Base-by-base conservation (phyloP, 1,139 yeast species). In the Barnettozyma hawaiiensis region DNA sequence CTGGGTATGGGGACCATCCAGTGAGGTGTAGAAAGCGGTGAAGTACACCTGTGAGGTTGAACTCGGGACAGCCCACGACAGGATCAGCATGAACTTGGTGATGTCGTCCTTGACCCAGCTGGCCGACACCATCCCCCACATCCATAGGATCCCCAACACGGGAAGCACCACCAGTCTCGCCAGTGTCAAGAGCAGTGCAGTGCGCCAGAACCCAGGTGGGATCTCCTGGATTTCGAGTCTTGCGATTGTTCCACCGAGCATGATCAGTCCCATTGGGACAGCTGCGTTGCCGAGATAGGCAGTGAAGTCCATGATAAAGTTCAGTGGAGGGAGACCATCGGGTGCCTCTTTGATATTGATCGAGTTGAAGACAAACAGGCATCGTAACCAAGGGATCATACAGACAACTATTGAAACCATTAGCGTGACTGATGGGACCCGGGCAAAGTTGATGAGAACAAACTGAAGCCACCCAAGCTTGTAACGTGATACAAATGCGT, bases 181-280 rank as follows among this genome's bases (percentile, higher is more conserved):
- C 2, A 71, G 10, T 0, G 72, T 69, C 48, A 80, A 55, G 5
- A 67, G 49, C 1, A 70, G 51, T 1, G 81, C 70, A 3, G 78
- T 64, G 56, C 77, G 76, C 86, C 95, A 83, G 33, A 47, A 47
- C 3, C 46, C 43, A 35, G 43, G 41, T 18, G 53, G 47, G 59
- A 85, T 78, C 2, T 89, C 87, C 2, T 70, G 60, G 1, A 89
- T 84, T 57, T 87, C 66, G 40, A 90, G 69, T 39, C 96, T 67
- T 0, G 95, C 81, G 37, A 90, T 76, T 4, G 96, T 86, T 11
- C 94, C 95, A 3, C 97, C 97, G 29, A 90, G 63, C 46, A 90
- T 60, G 40, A 85, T 60, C 46, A 90, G 69, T 2, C 97, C 97
- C 48, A 86, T 66, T 1, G 97, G 97, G 26, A 90, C 97, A 26